Conservation (phyloP, 2,329 filamentous ascomycete genomes). For the Fusarium sarcochroum region DNA sequence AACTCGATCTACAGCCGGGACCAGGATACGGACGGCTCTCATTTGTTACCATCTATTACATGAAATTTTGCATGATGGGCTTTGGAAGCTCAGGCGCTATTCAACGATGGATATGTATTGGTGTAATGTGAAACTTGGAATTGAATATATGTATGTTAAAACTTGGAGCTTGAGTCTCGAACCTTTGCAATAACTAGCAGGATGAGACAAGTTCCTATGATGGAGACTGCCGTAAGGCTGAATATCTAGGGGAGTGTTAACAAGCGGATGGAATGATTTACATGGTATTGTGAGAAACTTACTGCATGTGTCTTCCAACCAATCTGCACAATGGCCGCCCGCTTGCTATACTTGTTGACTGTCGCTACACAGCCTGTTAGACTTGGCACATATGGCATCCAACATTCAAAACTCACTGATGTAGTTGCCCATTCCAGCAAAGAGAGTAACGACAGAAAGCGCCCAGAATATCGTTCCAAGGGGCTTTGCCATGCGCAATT, state of each 20-base stretch:
- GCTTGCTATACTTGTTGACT: slow-evolving; percentile 83
- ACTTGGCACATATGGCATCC: background rate
- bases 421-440: slow-evolving; percentile 87
- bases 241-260: slow-evolving; percentile 66
- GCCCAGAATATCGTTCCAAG: slow-evolving; percentile 92
- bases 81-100: slow-evolving; percentile 22
- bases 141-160: slow-evolving; percentile 10
- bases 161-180: slow-evolving; percentile 36
- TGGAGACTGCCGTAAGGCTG: slow-evolving; percentile 71
- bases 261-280: background rate
- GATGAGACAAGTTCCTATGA: slow-evolving; percentile 75
- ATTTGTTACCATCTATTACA: slow-evolving; percentile 17
- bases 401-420: slow-evolving; percentile 69
- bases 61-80: slow-evolving; percentile 22
- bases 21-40: slow-evolving; percentile 7
- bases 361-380: slow-evolving; percentile 62
- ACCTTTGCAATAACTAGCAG: slow-evolving; percentile 67
- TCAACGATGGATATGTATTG: slow-evolving; percentile 24
- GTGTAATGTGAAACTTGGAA: slow-evolving; percentile 5
- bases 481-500: slow-evolving; percentile 83
- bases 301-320: slow-evolving; percentile 94
- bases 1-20: slow-evolving; percentile 4
- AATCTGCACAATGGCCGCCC: slow-evolving; percentile 87
- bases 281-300: slow-evolving; percentile 44
- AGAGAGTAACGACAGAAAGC: slow-evolving; percentile 81